A percentile compares a stretch with the other conserved stretches of the same genome.
These are phyloP conservation scores for Geosmithia morbida DNA, from an alignment of 2,329 filamentous ascomycete species.

Conservation along the genomic window DNA sequence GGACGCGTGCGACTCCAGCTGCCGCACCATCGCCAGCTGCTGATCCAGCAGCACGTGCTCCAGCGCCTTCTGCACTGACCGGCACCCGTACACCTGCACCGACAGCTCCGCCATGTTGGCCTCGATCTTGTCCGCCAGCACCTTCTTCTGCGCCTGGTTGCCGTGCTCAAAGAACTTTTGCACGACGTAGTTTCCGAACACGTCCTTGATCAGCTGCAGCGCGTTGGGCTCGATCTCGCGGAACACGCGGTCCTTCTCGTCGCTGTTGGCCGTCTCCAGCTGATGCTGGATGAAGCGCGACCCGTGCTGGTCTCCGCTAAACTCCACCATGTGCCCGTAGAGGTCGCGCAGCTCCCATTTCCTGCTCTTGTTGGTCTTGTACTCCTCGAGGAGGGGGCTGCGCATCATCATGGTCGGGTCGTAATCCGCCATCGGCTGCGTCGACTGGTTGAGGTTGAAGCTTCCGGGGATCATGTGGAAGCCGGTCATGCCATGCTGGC, in stretches of 20 bases:
- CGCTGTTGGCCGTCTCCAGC: slow-evolving; percentile 82
- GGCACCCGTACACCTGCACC: slow-evolving; percentile 80
- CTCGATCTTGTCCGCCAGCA: slow-evolving; percentile 75
- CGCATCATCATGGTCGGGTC: slow-evolving; percentile 47
- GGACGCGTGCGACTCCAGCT: slow-evolving; percentile 64
- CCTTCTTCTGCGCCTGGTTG: slow-evolving; percentile 82
- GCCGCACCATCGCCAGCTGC: slow-evolving; percentile 69
- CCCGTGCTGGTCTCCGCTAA: slow-evolving; percentile 89
- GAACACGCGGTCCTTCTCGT: slow-evolving; percentile 88
- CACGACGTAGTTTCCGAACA: slow-evolving; percentile 97
- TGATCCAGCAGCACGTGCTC: slow-evolving; percentile 88
- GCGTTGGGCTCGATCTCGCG: slow-evolving; percentile 73
- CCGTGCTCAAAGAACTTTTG: slow-evolving; percentile 97
- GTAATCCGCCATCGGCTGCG: slow-evolving; percentile 33
- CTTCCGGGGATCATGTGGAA: no score
- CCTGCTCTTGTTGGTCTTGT: slow-evolving; percentile 60
- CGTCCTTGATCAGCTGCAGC: slow-evolving; percentile 82
- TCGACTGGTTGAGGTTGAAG: neutral
- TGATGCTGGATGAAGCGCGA: slow-evolving; percentile 94
- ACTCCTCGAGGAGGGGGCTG: slow-evolving; percentile 66
- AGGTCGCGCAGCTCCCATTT: slow-evolving; percentile 83
- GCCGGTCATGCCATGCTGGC: slow-evolving; percentile 13
- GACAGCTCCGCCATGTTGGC: slow-evolving; percentile 70
- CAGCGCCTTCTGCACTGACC: slow-evolving; percentile 91
- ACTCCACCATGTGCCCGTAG: slow-evolving; percentile 77